phyloP scores from a whole-genome alignment of 768 basidiomycete genomes.

The Neoboletus subvelutipes region DNA sequence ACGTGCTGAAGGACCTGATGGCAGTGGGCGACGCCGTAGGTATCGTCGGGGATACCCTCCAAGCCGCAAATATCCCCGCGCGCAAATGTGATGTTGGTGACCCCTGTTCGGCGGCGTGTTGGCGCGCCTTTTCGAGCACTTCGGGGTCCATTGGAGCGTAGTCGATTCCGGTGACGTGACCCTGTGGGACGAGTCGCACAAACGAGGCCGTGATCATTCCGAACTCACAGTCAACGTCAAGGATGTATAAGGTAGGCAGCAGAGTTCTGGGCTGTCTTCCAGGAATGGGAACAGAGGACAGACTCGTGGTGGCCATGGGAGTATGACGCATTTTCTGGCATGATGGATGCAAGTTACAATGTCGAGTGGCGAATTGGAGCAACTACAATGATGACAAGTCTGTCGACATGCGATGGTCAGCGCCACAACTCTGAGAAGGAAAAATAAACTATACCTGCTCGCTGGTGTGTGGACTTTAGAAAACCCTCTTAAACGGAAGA shows the following conservation, averaged over 20 bases:
- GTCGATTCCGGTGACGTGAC: conserved; percentile 46
- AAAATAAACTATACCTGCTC: no score
- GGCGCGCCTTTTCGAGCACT: conserved; percentile 37
- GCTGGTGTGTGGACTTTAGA: no score
- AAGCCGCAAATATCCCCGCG: conserved; percentile 40
- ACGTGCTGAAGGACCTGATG: conserved; percentile 54
- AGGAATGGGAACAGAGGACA: conserved; percentile 36
- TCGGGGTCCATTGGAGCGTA: conserved; percentile 18
- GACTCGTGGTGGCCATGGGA: conserved; percentile 32
- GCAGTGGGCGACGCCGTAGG: conserved; percentile 50
- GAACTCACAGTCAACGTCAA: conserved; percentile 54
- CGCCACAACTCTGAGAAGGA: no score
- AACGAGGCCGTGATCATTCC: conserved; percentile 50
- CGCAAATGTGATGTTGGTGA: conserved; percentile 40
- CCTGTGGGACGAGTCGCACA: conserved; percentile 40
- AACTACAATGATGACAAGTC: neutral
- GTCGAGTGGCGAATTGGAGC: neutral
- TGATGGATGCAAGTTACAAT: neutral
- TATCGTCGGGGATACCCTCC: conserved; percentile 34
- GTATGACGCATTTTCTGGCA: conserved; percentile 15
- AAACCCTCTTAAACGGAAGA: no score
- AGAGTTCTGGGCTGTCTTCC: conserved; percentile 42
- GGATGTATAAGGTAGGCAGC: conserved; percentile 44
- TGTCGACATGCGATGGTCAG: no score
- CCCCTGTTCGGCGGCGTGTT: conserved; percentile 24